Base-by-base conservation (phyloP, 2,329 filamentous ascomycete species). In the Aspergillus uvarum region DNA sequence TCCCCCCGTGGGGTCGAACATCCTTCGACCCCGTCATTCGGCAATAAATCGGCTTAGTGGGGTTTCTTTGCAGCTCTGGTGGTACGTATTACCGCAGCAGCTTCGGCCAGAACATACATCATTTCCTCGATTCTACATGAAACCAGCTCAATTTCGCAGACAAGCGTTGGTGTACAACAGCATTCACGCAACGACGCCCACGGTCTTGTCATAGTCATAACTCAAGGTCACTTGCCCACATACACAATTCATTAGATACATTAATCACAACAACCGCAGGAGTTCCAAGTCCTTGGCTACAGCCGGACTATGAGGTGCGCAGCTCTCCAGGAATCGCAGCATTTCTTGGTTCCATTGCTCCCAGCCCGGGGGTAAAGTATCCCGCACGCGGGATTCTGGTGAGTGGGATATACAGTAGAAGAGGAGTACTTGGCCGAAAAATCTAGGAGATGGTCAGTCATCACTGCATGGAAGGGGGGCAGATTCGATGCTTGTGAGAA, bases 341-440 rank as follows among this genome's bases (percentile, higher is more conserved):
- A 79, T 79, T 59, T 75, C 76, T 21, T 71, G 69, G 35, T 73
- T 77, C 76, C 76, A 79, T 5, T 70, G 68, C 51, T 79, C 75
- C 74, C 74, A 77, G 54, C 74, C 76, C 1, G 58, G n/a, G 1
- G 76, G 76, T 6, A 79, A 61, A 0, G 72, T 72, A 22, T 73
- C 70, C 2, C 75, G 70, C 3, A 79, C 62, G 7, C 73, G 70
- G 0, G 67, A 31, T 59, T 75, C 71, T 0, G 74, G 67, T 3
- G 76, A 78, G 48, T 76, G 71, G 2, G 75, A 71, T 52, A 78
- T 76, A 54, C 75, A 77, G 59, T 78, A 74, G 61, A 78, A 78
- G 24, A 79, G 70, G 32, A 79, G 70, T 26, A 78, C 67, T 61
- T 79, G 76, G 21, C 76, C 76, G 60, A 79, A 79, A 64, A 79